Percentiles rank a stretch among this genome's conserved stretches.
Evolutionary conservation across 306 rosid species (phyloP).

Genomic region (Lotus japonicus): DNA sequence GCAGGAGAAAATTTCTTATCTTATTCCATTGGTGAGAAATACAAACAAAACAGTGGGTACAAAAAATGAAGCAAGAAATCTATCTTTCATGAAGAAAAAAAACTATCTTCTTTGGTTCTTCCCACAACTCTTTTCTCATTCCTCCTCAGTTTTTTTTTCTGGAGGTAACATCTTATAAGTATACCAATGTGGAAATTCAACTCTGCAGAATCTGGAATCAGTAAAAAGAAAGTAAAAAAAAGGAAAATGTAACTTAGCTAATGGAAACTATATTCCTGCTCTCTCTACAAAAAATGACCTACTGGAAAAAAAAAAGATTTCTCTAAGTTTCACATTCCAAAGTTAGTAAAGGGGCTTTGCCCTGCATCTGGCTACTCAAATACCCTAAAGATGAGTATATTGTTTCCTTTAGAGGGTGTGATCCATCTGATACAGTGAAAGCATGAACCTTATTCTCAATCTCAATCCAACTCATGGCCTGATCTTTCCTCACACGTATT

Average conservation of each 20-base stretch:
- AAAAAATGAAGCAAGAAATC: slow-evolving; percentile 5
- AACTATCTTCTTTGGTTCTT: slow-evolving; percentile 7
- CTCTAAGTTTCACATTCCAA: slow-evolving; percentile 24
- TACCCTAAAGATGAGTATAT: slow-evolving; percentile 50
- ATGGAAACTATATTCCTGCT: slow-evolving; percentile 22
- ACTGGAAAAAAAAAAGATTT: neutral
- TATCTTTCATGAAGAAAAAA: slow-evolving; percentile 8
- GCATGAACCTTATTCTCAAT: slow-evolving; percentile 46
- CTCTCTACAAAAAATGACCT: slow-evolving; percentile 19
- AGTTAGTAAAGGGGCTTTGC: slow-evolving; percentile 24
- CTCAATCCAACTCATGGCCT: slow-evolving; percentile 50
- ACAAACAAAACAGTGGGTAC: neutral
- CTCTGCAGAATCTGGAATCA: slow-evolving; percentile 20
- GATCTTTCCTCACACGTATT: slow-evolving; percentile 43
- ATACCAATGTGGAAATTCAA: slow-evolving; percentile 19
- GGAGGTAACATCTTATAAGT: slow-evolving; percentile 11
- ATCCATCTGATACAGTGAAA: slow-evolving; percentile 47
- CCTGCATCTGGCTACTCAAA: slow-evolving; percentile 44
- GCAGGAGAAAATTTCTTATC: neutral
- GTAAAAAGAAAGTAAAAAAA: neutral
- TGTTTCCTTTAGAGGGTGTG: slow-evolving; percentile 52
- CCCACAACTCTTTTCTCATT: neutral
- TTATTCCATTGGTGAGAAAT: slow-evolving; percentile 12
- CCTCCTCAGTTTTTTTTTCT: slow-evolving; percentile 10
- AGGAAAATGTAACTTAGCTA: slow-evolving; percentile 1